Conservation (phyloP, 306 rosid genomes). For the Quillaja saponaria region DNA sequence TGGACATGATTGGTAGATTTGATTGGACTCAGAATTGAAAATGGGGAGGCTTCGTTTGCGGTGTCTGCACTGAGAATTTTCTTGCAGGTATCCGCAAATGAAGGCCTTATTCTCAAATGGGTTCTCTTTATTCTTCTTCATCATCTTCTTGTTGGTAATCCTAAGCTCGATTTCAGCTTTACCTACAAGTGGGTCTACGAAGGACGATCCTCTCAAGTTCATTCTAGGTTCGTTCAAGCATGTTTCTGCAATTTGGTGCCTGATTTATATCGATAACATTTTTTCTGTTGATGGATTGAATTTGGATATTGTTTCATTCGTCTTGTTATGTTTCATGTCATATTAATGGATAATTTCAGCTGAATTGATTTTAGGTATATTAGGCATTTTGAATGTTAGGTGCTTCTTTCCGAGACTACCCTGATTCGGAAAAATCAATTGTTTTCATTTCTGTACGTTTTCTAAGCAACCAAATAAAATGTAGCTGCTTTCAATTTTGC, state of each 20-base stretch:
- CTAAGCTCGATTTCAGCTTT: constrained; percentile 57
- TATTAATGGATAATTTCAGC: constrained; percentile 8
- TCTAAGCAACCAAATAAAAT: constrained; percentile 11
- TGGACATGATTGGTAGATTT: no score
- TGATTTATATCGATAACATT: not conserved
- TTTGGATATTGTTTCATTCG: constrained; percentile 17
- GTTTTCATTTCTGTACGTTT: no score
- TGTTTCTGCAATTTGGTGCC: constrained; percentile 7
- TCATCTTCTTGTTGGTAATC: constrained; percentile 39
- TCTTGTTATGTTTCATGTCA: constrained; percentile 17
- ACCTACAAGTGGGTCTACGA: constrained; percentile 33
- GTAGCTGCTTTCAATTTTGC: no score
- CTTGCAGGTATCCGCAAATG: constrained; percentile 36
- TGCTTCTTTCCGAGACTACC: not conserved
- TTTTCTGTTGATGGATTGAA: constrained; percentile 32
- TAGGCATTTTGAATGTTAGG: constrained; percentile 7
- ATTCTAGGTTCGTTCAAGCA: constrained; percentile 54
- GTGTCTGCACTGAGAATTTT: constrained; percentile 28
- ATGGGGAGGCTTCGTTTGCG: constrained; percentile 42
- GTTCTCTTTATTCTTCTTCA: constrained; percentile 31
- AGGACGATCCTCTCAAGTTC: constrained; percentile 37
- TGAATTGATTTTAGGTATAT: constrained; percentile 1
- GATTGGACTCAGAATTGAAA: constrained; percentile 29
- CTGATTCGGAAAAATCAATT: constrained; percentile 2
- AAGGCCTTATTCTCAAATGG: constrained; percentile 34